Evolutionary conservation across 2,329 filamentous ascomycete species (phyloP), one percentile per base, ranked within the genome.

Genomic region (Phialocephala sp.): DNA sequence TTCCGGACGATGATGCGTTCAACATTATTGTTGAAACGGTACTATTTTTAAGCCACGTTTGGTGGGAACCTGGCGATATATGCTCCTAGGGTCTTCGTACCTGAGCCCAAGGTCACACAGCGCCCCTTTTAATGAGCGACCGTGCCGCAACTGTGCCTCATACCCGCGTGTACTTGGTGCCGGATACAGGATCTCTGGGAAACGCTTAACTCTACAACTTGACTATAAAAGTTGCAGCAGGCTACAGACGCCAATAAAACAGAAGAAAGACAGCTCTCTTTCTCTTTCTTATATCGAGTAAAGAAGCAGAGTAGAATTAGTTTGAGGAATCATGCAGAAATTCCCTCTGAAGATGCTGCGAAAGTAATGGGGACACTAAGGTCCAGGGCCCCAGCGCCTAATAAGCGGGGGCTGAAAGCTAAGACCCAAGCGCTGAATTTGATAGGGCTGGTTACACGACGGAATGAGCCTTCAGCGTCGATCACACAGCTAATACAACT

Each of bases 31-130:
- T 20, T n/a, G n/a, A n/a, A n/a, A n/a, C n/a, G n/a, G n/a, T n/a
- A n/a, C n/a, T n/a, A n/a, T n/a, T n/a, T n/a, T n/a, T 6, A 18
- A 43, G 41, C 12, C 15, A n/a, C 15, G 5, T 18, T 15, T 15
- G 41, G n/a, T n/a, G 45, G 45, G 45, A 32, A 24, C n/a, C 45
- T 50, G n/a, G 45, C 4, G 45, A 22, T 50, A 50, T 50, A 50
- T 50, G 45, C n/a, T 43, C 27, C 27, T 32, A 6, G 41, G 15
- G 41, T n/a, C 2, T 18, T 6, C 5, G 14, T 18, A 18, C 6
- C 15, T 8, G 41, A 43, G 18, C 41, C 8, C 2, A 14, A 43
- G 41, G 2, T 15, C 15, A n/a, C 15, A 18, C 14, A n/a, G 41
- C 41, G 14, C 41, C 41, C 15, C 27, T 32, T 32, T 32, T 6